phyloP scores from a whole-genome alignment of 345 rosid species.

The Brassica napus region DNA sequence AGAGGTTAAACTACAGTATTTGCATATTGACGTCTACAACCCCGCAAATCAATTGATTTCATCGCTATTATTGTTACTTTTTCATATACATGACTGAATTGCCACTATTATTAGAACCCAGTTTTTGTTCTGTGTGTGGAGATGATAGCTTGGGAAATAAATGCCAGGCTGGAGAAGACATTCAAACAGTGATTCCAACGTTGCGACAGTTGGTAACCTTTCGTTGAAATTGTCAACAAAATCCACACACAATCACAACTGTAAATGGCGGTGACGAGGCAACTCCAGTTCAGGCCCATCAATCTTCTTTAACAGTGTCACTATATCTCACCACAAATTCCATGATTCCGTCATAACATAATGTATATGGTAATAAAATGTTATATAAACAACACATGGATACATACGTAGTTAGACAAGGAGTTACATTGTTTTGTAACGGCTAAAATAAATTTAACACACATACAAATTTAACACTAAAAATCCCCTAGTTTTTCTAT shows the following conservation, averaged over 20 bases:
- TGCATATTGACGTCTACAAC: neutral
- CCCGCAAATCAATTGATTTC: neutral
- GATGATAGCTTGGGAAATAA: neutral
- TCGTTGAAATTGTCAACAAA: neutral
- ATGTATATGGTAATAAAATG: too few species aligned
- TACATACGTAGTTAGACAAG: too few species aligned
- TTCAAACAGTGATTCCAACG: neutral
- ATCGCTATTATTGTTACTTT: conserved; percentile 8
- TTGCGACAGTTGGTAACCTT: neutral
- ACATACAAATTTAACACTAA: neutral
- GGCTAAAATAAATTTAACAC: too few species aligned
- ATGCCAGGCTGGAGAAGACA: neutral
- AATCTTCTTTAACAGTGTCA: neutral
- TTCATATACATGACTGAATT: neutral
- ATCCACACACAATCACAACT: neutral
- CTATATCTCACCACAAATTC: neutral
- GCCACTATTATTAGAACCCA: neutral
- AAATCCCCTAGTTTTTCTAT: neutral
- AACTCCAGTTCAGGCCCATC: neutral
- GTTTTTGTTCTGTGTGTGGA: neutral
- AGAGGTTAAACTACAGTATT: neutral
- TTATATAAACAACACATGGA: too few species aligned
- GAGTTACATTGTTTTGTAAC: neutral
- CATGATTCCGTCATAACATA: too few species aligned
- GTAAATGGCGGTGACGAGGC: neutral